A percentile compares a stretch with the other conserved stretches of the same genome.
Conservation (phyloP, 2,329 filamentous ascomycete genomes). For the Colletotrichum chlorophyti region DNA sequence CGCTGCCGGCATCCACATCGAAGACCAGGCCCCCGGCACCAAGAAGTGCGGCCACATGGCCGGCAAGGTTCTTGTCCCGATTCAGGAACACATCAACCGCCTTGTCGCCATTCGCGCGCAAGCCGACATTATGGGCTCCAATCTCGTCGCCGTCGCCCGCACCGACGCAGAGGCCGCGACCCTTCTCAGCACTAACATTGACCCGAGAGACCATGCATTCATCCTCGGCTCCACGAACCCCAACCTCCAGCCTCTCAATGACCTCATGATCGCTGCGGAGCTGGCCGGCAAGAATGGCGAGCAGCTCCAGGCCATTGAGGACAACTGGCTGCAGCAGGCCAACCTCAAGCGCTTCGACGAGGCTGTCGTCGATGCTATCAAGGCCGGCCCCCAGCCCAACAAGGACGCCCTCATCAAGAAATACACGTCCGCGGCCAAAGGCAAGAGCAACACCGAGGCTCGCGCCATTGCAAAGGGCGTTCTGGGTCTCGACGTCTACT, state of each 20-base stretch:
- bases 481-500: conserved; percentile 83
- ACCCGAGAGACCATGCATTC: conserved; percentile 93
- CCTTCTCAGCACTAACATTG: conserved; percentile 95
- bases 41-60: conserved; percentile 99
- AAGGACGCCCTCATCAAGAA: conserved; percentile 71
- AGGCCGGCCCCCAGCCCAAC: conserved; percentile 68
- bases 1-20: conserved; percentile 96
- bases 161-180: conserved; percentile 98
- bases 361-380: conserved; percentile 84
- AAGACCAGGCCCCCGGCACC: conserved; percentile 96
- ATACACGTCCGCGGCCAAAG: conserved; percentile 73
- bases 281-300: conserved; percentile 79
- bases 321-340: conserved; percentile 82
- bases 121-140: conserved; percentile 96
- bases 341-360: conserved; percentile 89
- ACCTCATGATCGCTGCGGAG: conserved; percentile 90
- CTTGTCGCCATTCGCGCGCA: conserved; percentile 96
- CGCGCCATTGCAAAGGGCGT: conserved; percentile 79
- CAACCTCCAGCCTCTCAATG: conserved; percentile 80
- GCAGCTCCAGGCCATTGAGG: conserved; percentile 89
- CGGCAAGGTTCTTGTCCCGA: conserved; percentile 95
- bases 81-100: conserved; percentile 97
- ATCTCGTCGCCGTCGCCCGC: conserved; percentile 89
- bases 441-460: conserved; percentile 86
- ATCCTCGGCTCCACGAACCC: conserved; percentile 91